A percentile compares a stretch with the other conserved stretches of the same genome.
Conservation (phyloP, 2,329 filamentous ascomycete species). For the Alternaria triticina region DNA sequence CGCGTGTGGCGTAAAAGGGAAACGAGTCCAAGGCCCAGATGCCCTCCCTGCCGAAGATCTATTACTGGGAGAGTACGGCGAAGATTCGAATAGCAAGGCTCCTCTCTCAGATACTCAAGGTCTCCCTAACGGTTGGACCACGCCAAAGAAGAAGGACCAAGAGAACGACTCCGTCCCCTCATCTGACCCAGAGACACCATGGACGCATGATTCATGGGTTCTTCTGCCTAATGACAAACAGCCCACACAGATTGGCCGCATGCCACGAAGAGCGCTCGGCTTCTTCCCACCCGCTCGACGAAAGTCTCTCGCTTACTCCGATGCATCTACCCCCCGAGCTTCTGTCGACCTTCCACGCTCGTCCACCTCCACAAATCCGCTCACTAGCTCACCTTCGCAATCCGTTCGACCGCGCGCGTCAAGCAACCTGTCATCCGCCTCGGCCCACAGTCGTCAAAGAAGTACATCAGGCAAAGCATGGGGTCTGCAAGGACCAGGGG, state of each 20-base stretch:
- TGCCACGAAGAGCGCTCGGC: slow-evolving; percentile 79
- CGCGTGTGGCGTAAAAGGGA: slow-evolving; percentile 82
- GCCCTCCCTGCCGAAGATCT: slow-evolving; percentile 49
- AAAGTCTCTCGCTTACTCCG: slow-evolving; percentile 77
- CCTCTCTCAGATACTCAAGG: slow-evolving; percentile 26
- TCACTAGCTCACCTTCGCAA: slow-evolving; percentile 47
- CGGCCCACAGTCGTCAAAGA: slow-evolving; percentile 43
- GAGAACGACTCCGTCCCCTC: slow-evolving; percentile 42
- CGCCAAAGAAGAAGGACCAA: slow-evolving; percentile 43
- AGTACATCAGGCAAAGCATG: slow-evolving; percentile 54
- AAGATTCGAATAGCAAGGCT: slow-evolving; percentile 23
- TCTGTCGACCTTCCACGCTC: slow-evolving; percentile 67
- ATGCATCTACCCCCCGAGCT: slow-evolving; percentile 68
- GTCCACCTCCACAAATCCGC: slow-evolving; percentile 41
- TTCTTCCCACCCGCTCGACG: slow-evolving; percentile 91
- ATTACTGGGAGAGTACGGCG: slow-evolving; percentile 39
- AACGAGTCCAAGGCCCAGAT: slow-evolving; percentile 54
- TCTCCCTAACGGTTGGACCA: slow-evolving; percentile 47
- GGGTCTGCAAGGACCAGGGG: slow-evolving; percentile 78
- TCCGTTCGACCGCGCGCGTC: slow-evolving; percentile 44
- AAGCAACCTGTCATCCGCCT: slow-evolving; percentile 49
- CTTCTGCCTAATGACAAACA: slow-evolving; percentile 73
- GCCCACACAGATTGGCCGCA: slow-evolving; percentile 83
- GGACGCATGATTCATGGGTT: slow-evolving; percentile 91
- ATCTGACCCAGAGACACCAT: slow-evolving; percentile 63